Base-by-base conservation (phyloP, 1,139 yeast genomes). In the Yamadazyma blattariae region DNA sequence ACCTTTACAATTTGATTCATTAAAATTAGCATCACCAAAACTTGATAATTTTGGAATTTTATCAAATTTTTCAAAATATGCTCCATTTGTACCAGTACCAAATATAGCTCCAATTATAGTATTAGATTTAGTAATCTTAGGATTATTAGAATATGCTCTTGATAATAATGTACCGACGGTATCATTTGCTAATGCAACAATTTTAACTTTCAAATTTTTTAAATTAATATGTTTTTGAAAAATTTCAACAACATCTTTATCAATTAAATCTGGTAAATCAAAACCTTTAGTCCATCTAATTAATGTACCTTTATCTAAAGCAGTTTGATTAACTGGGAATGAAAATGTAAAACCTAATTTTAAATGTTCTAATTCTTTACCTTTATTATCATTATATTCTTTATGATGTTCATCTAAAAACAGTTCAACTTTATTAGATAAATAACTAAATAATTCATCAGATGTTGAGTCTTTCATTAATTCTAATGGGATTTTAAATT, bases 41-140 rank as follows among this genome's bases (percentile, higher is more conserved):
- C 63, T 56, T 9, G 62, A 62, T 41, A 89, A 68, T 61, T 90
- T 90, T 38, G 74, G 75, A 47, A 92, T 85, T 34, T 80, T 74
- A 29, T 74, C 79, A 38, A 87, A 57, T 38, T 77, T 70, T 59
- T 90, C 97, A 53, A 77, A 71, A 61, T 90, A 90, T 10, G 96
- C 96, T 41, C 97, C 97, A 57, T 90, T 90, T 27, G 97, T 89
- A 54, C 97, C 97, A 5, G 97, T 90, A 43, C 97, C 97, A 54
- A 88, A 87, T 44, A 90, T 90, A 44, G 90, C 81, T 28, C 97
- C 97, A 50, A 90, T 69, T 11, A 84, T 73, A 11, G 96, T 86
- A 36, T 75, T 76, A 35, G 88, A 77, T 41, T 81, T 79, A 10
- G 80, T 70, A 32, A 79, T 71, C 24, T 67, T 51, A 9, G 72